Evolutionary conservation across 345 rosid genomes (phyloP).

Genomic region (Heritiera littoralis): DNA sequence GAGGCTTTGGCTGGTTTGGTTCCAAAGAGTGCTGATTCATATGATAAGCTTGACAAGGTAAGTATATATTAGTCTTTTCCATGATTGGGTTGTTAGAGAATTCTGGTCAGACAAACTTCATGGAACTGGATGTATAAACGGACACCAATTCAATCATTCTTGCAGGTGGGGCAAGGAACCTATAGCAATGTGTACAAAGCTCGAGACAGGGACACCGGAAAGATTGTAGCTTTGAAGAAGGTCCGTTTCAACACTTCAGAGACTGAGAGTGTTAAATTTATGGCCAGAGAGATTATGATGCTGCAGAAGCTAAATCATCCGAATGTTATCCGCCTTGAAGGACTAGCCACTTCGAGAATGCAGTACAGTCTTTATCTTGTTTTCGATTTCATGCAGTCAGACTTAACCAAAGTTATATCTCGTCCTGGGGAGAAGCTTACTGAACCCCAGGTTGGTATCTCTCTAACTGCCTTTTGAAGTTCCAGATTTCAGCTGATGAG

Average conservation of each 20-base stretch:
- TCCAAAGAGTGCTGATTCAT: conserved; percentile 65
- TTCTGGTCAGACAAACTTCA: neutral
- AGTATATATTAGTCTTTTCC: neutral
- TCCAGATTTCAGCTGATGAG: neutral
- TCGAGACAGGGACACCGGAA: conserved; percentile 60
- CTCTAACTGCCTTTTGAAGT: neutral
- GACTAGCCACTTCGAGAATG: conserved; percentile 87
- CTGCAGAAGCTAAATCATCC: conserved; percentile 80
- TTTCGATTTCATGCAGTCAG: conserved; percentile 70
- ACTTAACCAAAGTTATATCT: conserved; percentile 62
- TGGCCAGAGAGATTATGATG: conserved; percentile 86
- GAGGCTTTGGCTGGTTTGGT: conserved; percentile 56
- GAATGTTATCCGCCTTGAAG: conserved; percentile 78
- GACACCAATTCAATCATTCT: neutral
- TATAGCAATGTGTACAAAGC: conserved; percentile 94
- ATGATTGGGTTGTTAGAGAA: too few species aligned
- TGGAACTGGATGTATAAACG: neutral
- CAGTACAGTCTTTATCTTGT: conserved; percentile 89
- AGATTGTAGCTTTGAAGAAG: conserved; percentile 85
- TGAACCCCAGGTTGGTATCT: conserved; percentile 59
- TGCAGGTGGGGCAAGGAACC: conserved; percentile 89
- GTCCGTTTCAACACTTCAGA: conserved; percentile 85
- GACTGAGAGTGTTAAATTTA: conserved; percentile 81
- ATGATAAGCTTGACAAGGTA: conserved; percentile 72
- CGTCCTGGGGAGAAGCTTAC: conserved; percentile 67